phyloP scores from a whole-genome alignment of 192 early-diverging fungal genomes.

The Coemansia sp. region DNA sequence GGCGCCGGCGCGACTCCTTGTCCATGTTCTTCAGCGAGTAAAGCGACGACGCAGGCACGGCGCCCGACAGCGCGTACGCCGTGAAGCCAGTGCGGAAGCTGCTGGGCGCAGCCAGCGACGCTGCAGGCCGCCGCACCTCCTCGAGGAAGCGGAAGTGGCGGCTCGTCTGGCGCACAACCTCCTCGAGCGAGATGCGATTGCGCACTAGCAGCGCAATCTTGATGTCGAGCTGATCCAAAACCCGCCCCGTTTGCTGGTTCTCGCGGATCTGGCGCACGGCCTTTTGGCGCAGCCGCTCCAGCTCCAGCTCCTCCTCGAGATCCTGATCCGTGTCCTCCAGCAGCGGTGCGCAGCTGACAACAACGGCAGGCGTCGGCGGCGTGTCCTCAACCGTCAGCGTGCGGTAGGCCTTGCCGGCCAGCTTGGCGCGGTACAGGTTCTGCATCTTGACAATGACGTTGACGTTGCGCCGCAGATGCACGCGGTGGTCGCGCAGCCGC shows the following conservation, averaged over 20 bases:
- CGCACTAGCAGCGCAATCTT: conserved; percentile 95
- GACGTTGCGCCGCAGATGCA: conserved; percentile 61
- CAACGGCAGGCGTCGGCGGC: conserved; percentile 75
- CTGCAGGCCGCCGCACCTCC: conserved; percentile 47
- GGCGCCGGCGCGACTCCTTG: conserved; percentile 72
- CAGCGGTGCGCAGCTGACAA: conserved; percentile 78
- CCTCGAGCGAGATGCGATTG: conserved; percentile 93
- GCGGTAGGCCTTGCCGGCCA: conserved; percentile 62
- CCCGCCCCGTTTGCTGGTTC: conserved; percentile 71
- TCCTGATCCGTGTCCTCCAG: conserved; percentile 88
- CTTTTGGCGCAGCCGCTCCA: conserved; percentile 79
- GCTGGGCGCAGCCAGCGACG: conserved; percentile 3
- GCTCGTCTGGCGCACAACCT: conserved; percentile 68
- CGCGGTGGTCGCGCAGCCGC: conserved; percentile 54
- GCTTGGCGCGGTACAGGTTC: conserved; percentile 62
- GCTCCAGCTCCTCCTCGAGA: conserved; percentile 86
- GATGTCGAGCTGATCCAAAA: conserved; percentile 86
- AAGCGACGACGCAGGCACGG: conserved; percentile 21
- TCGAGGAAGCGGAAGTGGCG: conserved; percentile 51
- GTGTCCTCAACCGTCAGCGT: conserved; percentile 69
- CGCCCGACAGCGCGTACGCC: conserved; percentile 56
- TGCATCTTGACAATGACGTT: conserved; percentile 74
- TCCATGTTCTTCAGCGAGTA: conserved; percentile 77
- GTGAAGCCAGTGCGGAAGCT: conserved; percentile 13
- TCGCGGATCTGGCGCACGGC: conserved; percentile 88